Evolutionary conservation across 352 stramenopile genomes (phyloP).

Genomic region (Peronospora destructor): DNA sequence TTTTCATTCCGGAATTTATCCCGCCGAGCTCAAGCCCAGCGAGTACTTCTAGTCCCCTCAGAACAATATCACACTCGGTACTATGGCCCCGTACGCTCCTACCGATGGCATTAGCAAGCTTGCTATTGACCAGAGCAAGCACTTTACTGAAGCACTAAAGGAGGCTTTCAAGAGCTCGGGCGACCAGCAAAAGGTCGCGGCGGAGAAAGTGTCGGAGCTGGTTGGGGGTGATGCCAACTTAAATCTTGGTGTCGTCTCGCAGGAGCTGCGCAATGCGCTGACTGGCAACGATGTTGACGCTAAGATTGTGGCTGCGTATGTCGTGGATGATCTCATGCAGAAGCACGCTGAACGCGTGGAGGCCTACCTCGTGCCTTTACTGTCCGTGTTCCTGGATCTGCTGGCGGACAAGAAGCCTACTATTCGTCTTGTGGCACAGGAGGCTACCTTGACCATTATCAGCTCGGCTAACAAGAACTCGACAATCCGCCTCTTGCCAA

Average conservation of each 20-base stretch:
- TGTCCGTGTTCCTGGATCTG: constrained; percentile 66
- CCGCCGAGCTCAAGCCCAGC: constrained; percentile 33
- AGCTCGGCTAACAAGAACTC: constrained; percentile 83
- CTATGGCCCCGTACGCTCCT: constrained; percentile 78
- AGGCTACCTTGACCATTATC: constrained; percentile 77
- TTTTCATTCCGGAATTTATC: constrained; percentile 81
- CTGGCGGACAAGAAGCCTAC: constrained; percentile 80
- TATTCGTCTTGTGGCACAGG: constrained; percentile 58
- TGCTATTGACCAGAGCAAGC: constrained; percentile 86
- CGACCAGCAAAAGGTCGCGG: constrained; percentile 76
- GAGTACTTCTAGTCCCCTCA: constrained; percentile 30
- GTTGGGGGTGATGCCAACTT: constrained; percentile 64
- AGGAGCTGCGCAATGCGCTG: constrained; percentile 60
- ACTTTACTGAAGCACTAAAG: constrained; percentile 81
- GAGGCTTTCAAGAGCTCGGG: constrained; percentile 61
- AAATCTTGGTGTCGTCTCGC: constrained; percentile 61
- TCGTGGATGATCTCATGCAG: constrained; percentile 82
- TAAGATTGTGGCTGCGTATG: constrained; percentile 61
- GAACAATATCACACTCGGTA: constrained; percentile 28
- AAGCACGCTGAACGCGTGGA: constrained; percentile 80
- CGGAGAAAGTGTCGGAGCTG: constrained; percentile 82
- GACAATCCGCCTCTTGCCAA: constrained; percentile 80
- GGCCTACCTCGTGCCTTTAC: constrained; percentile 65
- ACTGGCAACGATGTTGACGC: constrained; percentile 48
- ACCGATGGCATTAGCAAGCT: constrained; percentile 80